Base-by-base conservation (phyloP, 2,329 filamentous ascomycete species). In the Aureobasidium melanogenum region DNA sequence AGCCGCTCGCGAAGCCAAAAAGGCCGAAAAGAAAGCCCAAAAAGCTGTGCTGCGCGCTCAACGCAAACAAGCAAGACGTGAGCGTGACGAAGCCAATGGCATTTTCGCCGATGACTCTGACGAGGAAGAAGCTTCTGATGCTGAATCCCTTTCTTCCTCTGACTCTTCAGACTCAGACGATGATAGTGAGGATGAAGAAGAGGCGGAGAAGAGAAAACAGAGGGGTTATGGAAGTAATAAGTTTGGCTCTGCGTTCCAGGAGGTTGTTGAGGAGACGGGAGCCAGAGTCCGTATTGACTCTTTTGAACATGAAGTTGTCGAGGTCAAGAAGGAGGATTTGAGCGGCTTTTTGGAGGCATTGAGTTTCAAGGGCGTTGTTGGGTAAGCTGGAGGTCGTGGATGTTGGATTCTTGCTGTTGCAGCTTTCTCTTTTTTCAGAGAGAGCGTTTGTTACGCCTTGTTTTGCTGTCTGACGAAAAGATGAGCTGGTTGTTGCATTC, bases 291-390 rank as follows among this genome's bases (percentile, higher is more conserved):
- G 91, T 63, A 95, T 97, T 71, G 94, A 99, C 75, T 95, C 89
- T 73, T 99, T 99, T 70, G 94, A 99, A 75, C 90, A 96, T 73
- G 96, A 91, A 69, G 94, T 97, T 8, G 92, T 97, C 50, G 94
- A 99, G 73, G 93, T 99, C n/a, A 87, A 87, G 75, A 97, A 96
- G 78, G 94, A 97, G 71, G 94, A 97, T 74, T 77, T 99, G 30
- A 85, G 86, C 17, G 90, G 88, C 0, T 99, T 99, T 73, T 78
- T 99, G 66, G 94, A 99, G 77, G 87, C 88, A 61, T 74, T 99
- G 71, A 97, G 92, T 75, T 87, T 91, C 82, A 96, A 95, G 81
- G 86, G 86, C 61, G 91, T 97, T 19, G 88, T 86, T 61, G 84
- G 83, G 36, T 82, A 36, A 64, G 32, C 14, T 10, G 30, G 7